Base-by-base conservation (phyloP, 140 eudicot species). In the Ambrosia hybrid region DNA sequence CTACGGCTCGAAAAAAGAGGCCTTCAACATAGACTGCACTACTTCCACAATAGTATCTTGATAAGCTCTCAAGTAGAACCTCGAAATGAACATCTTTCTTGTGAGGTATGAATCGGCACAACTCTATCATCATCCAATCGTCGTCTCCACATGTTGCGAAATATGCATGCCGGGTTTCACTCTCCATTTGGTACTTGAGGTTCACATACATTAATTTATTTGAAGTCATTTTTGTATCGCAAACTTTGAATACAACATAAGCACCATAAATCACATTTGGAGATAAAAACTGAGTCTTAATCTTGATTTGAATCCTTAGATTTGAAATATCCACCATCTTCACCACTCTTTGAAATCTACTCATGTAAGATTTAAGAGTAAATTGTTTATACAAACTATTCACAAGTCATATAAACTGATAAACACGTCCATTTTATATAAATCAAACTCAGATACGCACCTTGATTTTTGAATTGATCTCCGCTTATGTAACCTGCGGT, bases 61-160 rank as follows among this genome's bases (percentile, higher is more conserved):
- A 70, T 14, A 70, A 14, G 36, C 74, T 56, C 74, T 70, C 53
- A 11, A 70, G 14, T 1, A 34, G 65, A 38, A 70, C 65, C 38
- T 70, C 63, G 38, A 70, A 70, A 2, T 0, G 3, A 5, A 4
- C 9, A 37, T 70, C 12, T 9, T 17, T 55, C 26, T 56, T 57
- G 55, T 16, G 8, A 4, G 62, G 75, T 16, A 38, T 8, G 2
- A 70, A 70, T 1, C 41, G 56, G 2, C 55, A 56, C 37, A 55
- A 34, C 38, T 70, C 66, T 70, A 55, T 55, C 66, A 52, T 70
- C 74, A 70, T n/a, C 74, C 74, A 70, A 1, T 37, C 38, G 41
- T 53, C 52, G 1, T 70, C 66, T 38, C 14, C 46, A 11, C 55
- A 38, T 70, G 53, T 56, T 15, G 75, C 75, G 17, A 70, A 70